Evolutionary conservation across 2,329 filamentous ascomycete species (phyloP).

Genomic region (Colletotrichum scovillei): DNA sequence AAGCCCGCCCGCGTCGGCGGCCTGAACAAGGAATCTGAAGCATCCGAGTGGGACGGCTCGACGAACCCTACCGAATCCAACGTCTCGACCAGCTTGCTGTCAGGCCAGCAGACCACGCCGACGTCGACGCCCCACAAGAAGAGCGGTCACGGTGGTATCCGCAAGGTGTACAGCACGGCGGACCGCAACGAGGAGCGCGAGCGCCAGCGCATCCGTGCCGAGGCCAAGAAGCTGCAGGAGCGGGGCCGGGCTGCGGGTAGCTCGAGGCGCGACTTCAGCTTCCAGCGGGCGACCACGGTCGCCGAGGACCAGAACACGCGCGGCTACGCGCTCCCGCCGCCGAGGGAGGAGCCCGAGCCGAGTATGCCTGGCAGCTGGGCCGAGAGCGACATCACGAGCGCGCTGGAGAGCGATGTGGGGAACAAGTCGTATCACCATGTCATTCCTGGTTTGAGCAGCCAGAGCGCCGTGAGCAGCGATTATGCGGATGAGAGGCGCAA

Average conservation of each 20-base stretch:
- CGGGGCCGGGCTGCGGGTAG: constrained; percentile 54
- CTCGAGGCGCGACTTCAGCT: constrained; percentile 64
- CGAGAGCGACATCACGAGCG: constrained; percentile 51
- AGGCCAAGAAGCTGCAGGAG: constrained; percentile 66
- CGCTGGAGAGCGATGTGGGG: constrained; percentile 59
- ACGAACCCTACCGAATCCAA: constrained; percentile 74
- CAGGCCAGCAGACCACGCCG: constrained; percentile 67
- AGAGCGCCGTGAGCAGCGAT: constrained; percentile 46
- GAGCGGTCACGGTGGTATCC: constrained; percentile 61
- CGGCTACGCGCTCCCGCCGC: constrained; percentile 34
- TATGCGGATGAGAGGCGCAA: constrained; percentile 57
- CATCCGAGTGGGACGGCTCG: constrained; percentile 81
- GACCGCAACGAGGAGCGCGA: constrained; percentile 65
- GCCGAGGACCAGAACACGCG: constrained; percentile 44
- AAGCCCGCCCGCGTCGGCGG: constrained; percentile 88
- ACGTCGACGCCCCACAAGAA: constrained; percentile 64
- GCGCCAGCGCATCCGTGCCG: constrained; percentile 65
- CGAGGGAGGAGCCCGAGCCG: constrained; percentile 38
- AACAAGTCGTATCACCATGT: constrained; percentile 69
- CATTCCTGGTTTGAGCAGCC: constrained; percentile 61
- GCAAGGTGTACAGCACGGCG: constrained; percentile 71
- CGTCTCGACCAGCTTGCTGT: constrained; percentile 72
- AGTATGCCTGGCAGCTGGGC: constrained; percentile 49
- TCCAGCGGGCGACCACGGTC: constrained; percentile 54
- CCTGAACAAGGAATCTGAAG: constrained; percentile 85